Base-by-base conservation (phyloP, 371 early-diverging fungal genomes). In the Mortierella sp. region DNA sequence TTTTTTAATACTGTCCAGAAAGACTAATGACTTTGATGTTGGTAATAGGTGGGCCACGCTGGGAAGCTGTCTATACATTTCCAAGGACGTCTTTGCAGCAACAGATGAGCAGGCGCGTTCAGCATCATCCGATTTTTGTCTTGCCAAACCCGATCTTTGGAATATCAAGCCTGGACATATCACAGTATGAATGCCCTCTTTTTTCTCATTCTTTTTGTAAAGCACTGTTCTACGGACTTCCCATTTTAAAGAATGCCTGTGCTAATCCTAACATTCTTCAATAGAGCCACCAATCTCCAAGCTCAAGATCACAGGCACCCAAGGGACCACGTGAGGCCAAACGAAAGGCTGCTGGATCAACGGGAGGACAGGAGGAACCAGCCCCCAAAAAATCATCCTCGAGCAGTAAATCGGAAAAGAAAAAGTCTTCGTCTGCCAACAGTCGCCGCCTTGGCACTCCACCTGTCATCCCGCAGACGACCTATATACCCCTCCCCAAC, bases 41-140 rank as follows among this genome's bases (percentile, higher is more conserved):
- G n/a, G n/a, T n/a, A n/a, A 0, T 74, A 86, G 87, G 87, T 91
- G 89, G 90, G 89, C 90, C 1, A 89, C 90, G 0, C 70, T 91
- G 7, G 90, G 90, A 6, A 88, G 87, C 64, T 88, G 89, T 70
- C 72, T 91, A 12, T 90, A 90, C 62, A 87, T 87, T 15, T 84
- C 87, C 9, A 89, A 87, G 63, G 90, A 91, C 44, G 82, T 87
- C 4, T 91, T 91, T 73, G 72, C 85, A 23, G 87, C 89, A n/a
- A 74, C 76, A 18, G 88, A 90, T 62, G 90, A 89, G 66, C 81
- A 84, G 7, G 84, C 85, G n/a, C 83, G 90, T 25, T 89, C 91
- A 0, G 90, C 90, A 9, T 88, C 88, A 12, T 90, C 91, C 0
- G 89, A 90, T 71, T 91, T 91, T 70, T 84, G 87, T 52, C 63